These are phyloP conservation scores for Melampsora larici-populina DNA, from an alignment of 1,284 basidiomycete genomes.

Conservation along the genomic window DNA sequence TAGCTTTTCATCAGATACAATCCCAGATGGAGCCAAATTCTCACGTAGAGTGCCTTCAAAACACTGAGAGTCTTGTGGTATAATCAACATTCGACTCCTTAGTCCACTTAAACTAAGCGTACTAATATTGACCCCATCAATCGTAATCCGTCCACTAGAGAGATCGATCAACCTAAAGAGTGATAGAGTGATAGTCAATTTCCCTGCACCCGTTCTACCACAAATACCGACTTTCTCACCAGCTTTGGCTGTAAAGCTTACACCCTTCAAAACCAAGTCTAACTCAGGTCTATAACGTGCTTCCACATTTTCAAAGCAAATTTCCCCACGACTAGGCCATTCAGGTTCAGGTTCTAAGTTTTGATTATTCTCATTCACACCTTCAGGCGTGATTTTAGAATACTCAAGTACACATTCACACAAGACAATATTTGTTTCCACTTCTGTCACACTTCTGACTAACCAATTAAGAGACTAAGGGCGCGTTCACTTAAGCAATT, in stretches of 20 bases:
- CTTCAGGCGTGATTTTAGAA: constrained; percentile 71
- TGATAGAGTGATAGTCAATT: constrained; percentile 68
- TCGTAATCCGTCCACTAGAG: constrained; percentile 68
- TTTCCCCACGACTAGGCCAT: constrained; percentile 74
- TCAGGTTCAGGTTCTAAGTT: constrained; percentile 56
- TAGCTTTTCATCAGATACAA: constrained; percentile 70
- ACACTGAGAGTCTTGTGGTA: constrained; percentile 65
- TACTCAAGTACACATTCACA: constrained; percentile 62
- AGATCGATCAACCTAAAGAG: constrained; percentile 82
- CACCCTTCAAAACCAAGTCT: constrained; percentile 70
- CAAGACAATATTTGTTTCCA: constrained; percentile 90
- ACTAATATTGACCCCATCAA: constrained; percentile 79
- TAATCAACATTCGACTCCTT: constrained; percentile 68
- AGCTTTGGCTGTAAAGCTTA: constrained; percentile 65
- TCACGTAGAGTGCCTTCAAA: constrained; percentile 74
- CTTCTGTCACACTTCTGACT: constrained; percentile 82
- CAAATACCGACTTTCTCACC: constrained; percentile 60
- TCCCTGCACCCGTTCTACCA: constrained; percentile 89
- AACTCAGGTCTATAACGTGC: constrained; percentile 78
- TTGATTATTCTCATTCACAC: constrained; percentile 67
- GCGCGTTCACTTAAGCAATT: no score
- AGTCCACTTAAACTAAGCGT: constrained; percentile 76
- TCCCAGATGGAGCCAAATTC: constrained; percentile 74
- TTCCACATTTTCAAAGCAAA: constrained; percentile 68
- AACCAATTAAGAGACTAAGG: constrained; percentile 73